These are phyloP conservation scores for Bertia moriformis DNA, from an alignment of 2,329 filamentous ascomycete species.

Conservation along the genomic window DNA sequence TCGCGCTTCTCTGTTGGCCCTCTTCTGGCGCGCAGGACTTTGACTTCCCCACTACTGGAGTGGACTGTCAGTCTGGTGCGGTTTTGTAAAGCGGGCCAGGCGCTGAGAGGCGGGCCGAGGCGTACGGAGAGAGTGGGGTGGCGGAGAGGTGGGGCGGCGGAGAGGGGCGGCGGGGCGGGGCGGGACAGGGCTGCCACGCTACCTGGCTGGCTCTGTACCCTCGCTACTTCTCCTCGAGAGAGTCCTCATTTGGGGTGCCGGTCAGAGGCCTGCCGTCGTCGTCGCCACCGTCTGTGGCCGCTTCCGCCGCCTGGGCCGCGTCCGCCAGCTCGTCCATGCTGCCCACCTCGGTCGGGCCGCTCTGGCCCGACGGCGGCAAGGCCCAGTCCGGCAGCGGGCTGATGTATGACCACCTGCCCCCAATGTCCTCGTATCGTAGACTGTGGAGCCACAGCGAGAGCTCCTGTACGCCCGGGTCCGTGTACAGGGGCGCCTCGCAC, in stretches of 20 bases:
- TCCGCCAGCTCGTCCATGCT: slow-evolving; percentile 42
- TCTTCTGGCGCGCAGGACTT: too few relatives aligned
- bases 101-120: too few relatives aligned
- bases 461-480: slow-evolving; percentile 80
- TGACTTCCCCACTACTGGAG: too few relatives aligned
- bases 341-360: slow-evolving; percentile 57
- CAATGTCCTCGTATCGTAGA: slow-evolving; percentile 70
- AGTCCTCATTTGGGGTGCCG: slow-evolving; percentile 3
- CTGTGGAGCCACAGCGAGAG: slow-evolving; percentile 89
- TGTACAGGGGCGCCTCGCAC: slow-evolving; percentile 81
- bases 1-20: too few relatives aligned
- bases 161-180: too few relatives aligned
- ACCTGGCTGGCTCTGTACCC: too few relatives aligned
- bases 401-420: slow-evolving; percentile 74
- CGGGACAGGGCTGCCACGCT: too few relatives aligned
- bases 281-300: slow-evolving; percentile 6
- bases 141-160: too few relatives aligned
- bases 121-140: too few relatives aligned
- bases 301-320: slow-evolving; percentile 18
- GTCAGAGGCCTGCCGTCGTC: slow-evolving; percentile 3
- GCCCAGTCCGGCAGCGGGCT: slow-evolving; percentile 80
- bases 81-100: too few relatives aligned
- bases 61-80: too few relatives aligned
- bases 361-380: slow-evolving; percentile 58
- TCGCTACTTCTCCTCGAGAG: too few relatives aligned